A percentile compares a stretch with the other conserved stretches of the same genome.
Conservation (phyloP, 108 stramenopile species). For the Cyclotella atomus region DNA sequence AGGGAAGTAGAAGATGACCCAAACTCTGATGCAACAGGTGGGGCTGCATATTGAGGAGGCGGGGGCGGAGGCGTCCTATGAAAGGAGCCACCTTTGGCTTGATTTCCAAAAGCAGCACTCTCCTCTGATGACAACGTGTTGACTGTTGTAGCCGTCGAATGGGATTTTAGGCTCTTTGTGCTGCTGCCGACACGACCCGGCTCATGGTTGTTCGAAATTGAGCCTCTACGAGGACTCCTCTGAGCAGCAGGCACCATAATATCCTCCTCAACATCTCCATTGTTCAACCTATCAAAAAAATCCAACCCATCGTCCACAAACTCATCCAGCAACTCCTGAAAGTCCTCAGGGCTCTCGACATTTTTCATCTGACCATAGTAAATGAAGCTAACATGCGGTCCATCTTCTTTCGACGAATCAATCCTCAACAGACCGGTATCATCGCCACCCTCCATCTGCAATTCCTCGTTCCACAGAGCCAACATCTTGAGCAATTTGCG, state of each 20-base stretch:
- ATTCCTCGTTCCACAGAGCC: conserved; percentile 43
- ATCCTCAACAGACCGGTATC: conserved; percentile 31
- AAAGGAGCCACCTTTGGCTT: neutral
- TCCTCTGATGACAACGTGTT: conserved; percentile 8
- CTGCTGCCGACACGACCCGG: conserved; percentile 1
- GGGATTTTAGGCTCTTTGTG: conserved; percentile 10
- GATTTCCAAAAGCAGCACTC: neutral
- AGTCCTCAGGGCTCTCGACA: conserved; percentile 13
- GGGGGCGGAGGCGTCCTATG: neutral
- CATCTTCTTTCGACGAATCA: conserved; percentile 35
- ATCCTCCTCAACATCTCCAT: neutral
- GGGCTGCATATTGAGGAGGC: conserved; percentile 2
- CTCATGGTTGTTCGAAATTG: too few species aligned
- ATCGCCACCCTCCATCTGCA: conserved; percentile 1
- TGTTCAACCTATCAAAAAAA: conserved; percentile 20
- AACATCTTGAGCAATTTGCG: conserved; percentile 29
- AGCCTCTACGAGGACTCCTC: neutral
- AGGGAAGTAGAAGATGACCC: neutral
- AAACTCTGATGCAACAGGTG: neutral
- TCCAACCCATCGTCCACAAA: conserved; percentile 46
- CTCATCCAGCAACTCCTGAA: conserved; percentile 38
- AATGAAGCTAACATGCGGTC: conserved; percentile 35
- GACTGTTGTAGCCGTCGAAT: neutral
- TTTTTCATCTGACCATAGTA: conserved; percentile 35
- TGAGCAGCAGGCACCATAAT: neutral